Base-by-base conservation (phyloP, 1,284 basidiomycete species). In the Ustilago bromivora region DNA sequence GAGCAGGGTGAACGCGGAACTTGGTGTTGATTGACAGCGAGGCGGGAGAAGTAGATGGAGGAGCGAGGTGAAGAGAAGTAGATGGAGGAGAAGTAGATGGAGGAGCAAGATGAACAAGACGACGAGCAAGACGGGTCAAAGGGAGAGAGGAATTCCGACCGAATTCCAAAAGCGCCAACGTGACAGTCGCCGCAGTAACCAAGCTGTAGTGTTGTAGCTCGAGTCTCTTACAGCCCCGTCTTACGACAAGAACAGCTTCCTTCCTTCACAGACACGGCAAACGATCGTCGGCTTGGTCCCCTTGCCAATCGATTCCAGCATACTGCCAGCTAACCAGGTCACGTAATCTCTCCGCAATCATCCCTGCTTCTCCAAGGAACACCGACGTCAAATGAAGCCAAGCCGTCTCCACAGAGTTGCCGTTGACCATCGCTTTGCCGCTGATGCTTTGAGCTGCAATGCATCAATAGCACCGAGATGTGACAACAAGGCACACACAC, bases 81-180 rank as follows among this genome's bases (percentile, higher is more conserved):
- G 34, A 55, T 35, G 34, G 53, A 35, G 32, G 32, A 32, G 53
- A 55, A 19, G 53, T 9, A 23, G 35, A n/a, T 38, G 36, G n/a
- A 13, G 28, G 38, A 56, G 19, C 35, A 17, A 55, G 53, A 52
- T 52, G 49, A 15, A 52, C 19, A 28, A 13, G 7, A 2, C 35
- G n/a, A 13, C 23, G 34, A 19, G 34, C 15, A 55, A 35, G 53
- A 2, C 15, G 23, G 23, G 23, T 28, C 23, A 28, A 28, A 41
- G 40, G 15, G 40, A 41, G 12, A 41, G 40, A 15, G 40, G n/a
- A 38, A 40, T 23, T 40, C 13, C 23, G 9, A 55, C 54, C 38
- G 17, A 59, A 59, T 38, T 59, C 57, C 57, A 49, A 59, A 59
- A 59, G 57, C 57, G 57, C 46, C 46, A 59, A 59, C 57, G 47